A percentile compares a stretch with the other conserved stretches of the same genome.
Conservation (phyloP, 371 early-diverging fungal genomes). For the Mortierella sp. region DNA sequence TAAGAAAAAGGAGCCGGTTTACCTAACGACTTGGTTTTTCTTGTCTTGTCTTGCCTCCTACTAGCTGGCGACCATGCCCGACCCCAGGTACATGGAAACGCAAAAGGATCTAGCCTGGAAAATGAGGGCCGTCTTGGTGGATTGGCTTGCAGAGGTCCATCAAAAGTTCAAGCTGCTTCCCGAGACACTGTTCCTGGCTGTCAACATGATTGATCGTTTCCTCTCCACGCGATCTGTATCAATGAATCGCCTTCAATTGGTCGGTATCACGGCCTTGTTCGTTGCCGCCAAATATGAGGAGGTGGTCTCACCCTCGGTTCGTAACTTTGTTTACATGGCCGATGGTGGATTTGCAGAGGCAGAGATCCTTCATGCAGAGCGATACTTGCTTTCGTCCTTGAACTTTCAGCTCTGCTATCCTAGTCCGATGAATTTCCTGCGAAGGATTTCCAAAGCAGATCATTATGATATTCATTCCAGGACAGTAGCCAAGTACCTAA, state of each 20-base stretch:
- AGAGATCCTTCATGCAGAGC: slow-evolving; percentile 90
- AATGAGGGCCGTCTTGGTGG: slow-evolving; percentile 92
- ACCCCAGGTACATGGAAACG: slow-evolving; percentile 82
- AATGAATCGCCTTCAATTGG: slow-evolving; percentile 92
- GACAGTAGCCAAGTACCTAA: slow-evolving; percentile 94
- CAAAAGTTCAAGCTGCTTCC: slow-evolving; percentile 91
- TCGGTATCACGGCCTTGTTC: slow-evolving; percentile 94
- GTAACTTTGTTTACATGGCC: slow-evolving; percentile 84
- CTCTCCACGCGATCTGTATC: slow-evolving; percentile 87
- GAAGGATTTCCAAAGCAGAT: slow-evolving; percentile 91
- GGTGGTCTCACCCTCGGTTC: slow-evolving; percentile 81
- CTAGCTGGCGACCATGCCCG: slow-evolving; percentile 74
- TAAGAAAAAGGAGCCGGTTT: too few relatives aligned
- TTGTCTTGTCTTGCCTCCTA: too few relatives aligned
- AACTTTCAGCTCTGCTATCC: slow-evolving; percentile 88
- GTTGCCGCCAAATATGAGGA: slow-evolving; percentile 99
- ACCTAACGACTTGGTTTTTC: too few relatives aligned
- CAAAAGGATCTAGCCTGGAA: slow-evolving; percentile 94
- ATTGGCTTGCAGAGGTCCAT: slow-evolving; percentile 94
- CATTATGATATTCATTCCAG: slow-evolving; percentile 88
- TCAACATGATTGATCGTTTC: slow-evolving; percentile 98
- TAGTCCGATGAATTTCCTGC: slow-evolving; percentile 90
- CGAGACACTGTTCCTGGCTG: slow-evolving; percentile 95
- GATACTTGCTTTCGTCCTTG: slow-evolving; percentile 86
- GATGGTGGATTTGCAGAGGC: slow-evolving; percentile 81